A percentile compares a stretch with the other conserved stretches of the same genome.
Conservation (phyloP, 179 eudicot species). For the Silene vulgaris region DNA sequence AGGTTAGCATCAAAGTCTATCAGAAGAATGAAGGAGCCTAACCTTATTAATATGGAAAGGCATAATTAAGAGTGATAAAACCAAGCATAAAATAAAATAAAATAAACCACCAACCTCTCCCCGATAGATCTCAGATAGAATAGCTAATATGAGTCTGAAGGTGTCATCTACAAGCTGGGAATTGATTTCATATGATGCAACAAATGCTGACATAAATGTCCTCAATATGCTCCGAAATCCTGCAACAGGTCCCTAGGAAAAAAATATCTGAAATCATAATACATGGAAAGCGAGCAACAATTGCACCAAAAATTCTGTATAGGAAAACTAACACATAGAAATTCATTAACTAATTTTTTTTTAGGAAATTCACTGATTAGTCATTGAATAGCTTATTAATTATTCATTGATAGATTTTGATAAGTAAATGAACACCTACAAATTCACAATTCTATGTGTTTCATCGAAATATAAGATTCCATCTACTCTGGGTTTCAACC, state of each 20-base stretch:
- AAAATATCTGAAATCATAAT: constrained; percentile 11
- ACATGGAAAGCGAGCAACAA: neutral
- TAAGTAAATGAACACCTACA: constrained; percentile 3
- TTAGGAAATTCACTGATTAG: neutral
- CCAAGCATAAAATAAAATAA: neutral
- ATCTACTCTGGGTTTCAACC: neutral
- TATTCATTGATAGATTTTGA: constrained; percentile 1
- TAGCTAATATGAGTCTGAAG: constrained; percentile 56
- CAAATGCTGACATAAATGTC: constrained; percentile 82
- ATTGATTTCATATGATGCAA: constrained; percentile 95
- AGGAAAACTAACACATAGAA: neutral
- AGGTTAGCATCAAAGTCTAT: neutral
- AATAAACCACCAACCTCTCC: constrained; percentile 74
- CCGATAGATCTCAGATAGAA: constrained; percentile 68
- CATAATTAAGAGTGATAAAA: neutral
- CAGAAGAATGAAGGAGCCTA: neutral
- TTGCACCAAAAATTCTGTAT: neutral
- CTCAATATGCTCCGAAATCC: constrained; percentile 85
- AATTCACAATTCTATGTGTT: constrained; percentile 3
- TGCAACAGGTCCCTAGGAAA: constrained; percentile 65
- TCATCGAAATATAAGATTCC: neutral
- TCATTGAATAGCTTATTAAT: neutral
- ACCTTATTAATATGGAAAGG: neutral
- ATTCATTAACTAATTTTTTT: neutral
- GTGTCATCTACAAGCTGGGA: constrained; percentile 76